phyloP scores from a whole-genome alignment of 2,329 filamentous ascomycete species.

The Cladorrhinum sp. region DNA sequence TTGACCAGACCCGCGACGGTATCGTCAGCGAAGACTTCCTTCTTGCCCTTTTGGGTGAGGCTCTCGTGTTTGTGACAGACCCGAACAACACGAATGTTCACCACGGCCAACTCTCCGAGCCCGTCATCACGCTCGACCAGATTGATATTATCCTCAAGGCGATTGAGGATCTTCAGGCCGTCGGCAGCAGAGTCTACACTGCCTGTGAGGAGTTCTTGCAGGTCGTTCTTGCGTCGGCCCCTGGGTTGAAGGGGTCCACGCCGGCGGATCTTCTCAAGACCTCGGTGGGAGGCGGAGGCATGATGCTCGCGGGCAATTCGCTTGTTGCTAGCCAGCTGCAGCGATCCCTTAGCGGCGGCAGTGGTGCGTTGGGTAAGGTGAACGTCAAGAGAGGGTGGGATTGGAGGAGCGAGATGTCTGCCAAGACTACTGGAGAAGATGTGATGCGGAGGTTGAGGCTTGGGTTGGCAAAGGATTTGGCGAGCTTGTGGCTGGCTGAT shows the following conservation, averaged over 20 bases:
- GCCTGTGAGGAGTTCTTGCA: constrained; percentile 77
- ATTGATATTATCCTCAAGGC: constrained; percentile 73
- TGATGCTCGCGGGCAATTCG: constrained; percentile 70
- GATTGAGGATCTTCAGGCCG: constrained; percentile 75
- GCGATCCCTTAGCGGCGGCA: constrained; percentile 56
- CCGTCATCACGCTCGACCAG: constrained; percentile 65
- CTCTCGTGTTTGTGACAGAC: constrained; percentile 67
- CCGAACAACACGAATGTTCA: constrained; percentile 23
- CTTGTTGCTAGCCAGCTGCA: constrained; percentile 64
- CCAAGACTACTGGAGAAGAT: constrained; percentile 60
- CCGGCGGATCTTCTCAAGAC: constrained; percentile 66
- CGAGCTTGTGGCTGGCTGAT: constrained; percentile 64
- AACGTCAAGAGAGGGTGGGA: constrained; percentile 78
- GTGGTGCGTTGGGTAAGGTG: constrained; percentile 45
- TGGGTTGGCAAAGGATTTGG: constrained; percentile 71
- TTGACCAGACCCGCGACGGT: constrained; percentile 74
- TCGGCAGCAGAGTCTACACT: constrained; percentile 65
- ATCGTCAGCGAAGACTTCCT: constrained; percentile 88
- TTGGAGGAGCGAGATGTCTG: constrained; percentile 60
- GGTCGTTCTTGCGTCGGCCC: constrained; percentile 68
- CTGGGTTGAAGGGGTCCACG: constrained; percentile 59
- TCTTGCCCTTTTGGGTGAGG: constrained; percentile 78
- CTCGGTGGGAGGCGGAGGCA: constrained; percentile 41
- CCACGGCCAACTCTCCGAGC: constrained; percentile 39
- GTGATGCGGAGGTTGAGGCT: constrained; percentile 70